Evolutionary conservation across 2,329 filamentous ascomycete genomes (phyloP), one percentile per base, ranked within the genome.

Genomic region (Sphaerulina vaccinii): DNA sequence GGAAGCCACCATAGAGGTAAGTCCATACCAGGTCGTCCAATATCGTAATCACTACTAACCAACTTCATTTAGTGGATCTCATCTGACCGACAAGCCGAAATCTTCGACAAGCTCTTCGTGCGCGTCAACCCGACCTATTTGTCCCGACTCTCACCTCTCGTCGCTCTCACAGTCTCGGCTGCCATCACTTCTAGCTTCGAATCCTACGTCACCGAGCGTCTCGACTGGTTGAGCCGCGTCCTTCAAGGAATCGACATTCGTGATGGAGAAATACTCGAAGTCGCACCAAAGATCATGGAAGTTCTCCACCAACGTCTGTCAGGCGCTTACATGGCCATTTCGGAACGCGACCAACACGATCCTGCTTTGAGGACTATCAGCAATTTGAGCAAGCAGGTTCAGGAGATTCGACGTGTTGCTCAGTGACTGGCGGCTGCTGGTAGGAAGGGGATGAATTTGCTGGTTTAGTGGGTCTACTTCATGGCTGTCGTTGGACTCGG

Each of bases 91-190:
- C 80, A 83, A 58, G 73, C 74, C 13, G 76, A 79, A 39, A 71
- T 86, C n/a, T 86, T 85, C 63, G 80, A 84, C 65, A 74, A 76
- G 22, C 73, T 84, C 45, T 85, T 86, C 62, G 74, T 81, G 18
- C 76, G 74, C 49, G 73, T 79, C 60, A 78, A 80, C 54, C 81
- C 82, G 1, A 67, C 70, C 7, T 85, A 82, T 65, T 70, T 85
- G 19, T 70, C 70, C 15, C 71, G 73, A 33, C 74, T 85, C 15
- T 76, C 79, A 23, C 77, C 80, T 1, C 75, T 86, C 35, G 75
- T 85, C 29, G 73, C 76, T 19, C 74, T 86, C 36, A 84, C 81
- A 2, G 80, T 84, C 21, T 80, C 79, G 46, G 81, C 81, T 18
- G 81, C 82, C n/a, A 78, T 85, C 21, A 83, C 80, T 2, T 75